Evolutionary conservation across 176 grass and related monocot species (phyloP).

Genomic region (Otatea glauca): DNA sequence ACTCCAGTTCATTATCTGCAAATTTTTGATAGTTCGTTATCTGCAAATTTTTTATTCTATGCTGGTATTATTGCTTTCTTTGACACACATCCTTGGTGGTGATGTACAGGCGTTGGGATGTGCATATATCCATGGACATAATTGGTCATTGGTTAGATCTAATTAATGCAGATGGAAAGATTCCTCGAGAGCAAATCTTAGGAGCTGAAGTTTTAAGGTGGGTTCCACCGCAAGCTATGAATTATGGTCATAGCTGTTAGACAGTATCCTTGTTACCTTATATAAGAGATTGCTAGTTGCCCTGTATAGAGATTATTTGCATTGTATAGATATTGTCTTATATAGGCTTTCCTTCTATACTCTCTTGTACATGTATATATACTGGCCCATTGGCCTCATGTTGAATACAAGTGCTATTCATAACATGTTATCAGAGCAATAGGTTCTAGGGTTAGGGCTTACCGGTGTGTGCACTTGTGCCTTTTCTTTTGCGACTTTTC

Average conservation of each 20-base stretch:
- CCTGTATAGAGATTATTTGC: too few relatives aligned
- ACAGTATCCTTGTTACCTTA: too few relatives aligned
- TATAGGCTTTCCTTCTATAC: too few relatives aligned
- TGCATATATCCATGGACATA: conserved; percentile 94
- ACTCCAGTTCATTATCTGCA: conserved; percentile 19
- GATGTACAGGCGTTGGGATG: conserved; percentile 83
- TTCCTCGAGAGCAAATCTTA: conserved; percentile 97
- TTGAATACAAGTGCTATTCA: too few relatives aligned
- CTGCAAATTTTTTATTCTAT: not conserved
- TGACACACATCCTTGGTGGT: conserved; percentile 17
- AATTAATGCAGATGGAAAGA: conserved; percentile 96
- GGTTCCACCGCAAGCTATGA: not conserved
- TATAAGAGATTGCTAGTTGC: too few relatives aligned
- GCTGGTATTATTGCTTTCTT: conserved; percentile 30
- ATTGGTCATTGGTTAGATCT: conserved; percentile 98
- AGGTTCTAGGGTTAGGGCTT: too few relatives aligned
- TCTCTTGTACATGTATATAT: too few relatives aligned
- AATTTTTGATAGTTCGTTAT: conserved; percentile 26
- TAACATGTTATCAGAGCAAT: too few relatives aligned
- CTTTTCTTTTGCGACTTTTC: too few relatives aligned
- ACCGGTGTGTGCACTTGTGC: too few relatives aligned
- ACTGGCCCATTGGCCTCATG: too few relatives aligned
- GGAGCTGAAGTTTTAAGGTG: conserved; percentile 97
- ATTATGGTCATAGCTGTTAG: not conserved
- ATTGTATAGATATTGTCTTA: too few relatives aligned